Percentiles rank a stretch among this genome's conserved stretches.
phyloP scores from a whole-genome alignment of 2,329 filamentous ascomycete species.

The Cladophialophora yegresii region DNA sequence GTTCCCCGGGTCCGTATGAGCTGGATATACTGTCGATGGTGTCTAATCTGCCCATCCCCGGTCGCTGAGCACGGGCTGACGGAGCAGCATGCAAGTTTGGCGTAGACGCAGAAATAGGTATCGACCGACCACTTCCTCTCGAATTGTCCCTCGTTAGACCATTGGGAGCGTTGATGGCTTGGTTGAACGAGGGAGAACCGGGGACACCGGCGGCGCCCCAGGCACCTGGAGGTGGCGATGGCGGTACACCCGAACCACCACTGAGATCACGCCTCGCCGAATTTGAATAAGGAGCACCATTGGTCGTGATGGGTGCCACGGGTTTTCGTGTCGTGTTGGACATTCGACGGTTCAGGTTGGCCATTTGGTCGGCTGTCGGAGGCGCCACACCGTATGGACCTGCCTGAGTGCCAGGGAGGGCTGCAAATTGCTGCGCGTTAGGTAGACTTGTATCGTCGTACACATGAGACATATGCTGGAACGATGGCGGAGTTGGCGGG shows the following conservation, averaged over 20 bases:
- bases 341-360: conserved; percentile 29
- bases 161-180: conserved; percentile 27
- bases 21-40: conserved; percentile 33
- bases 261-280: conserved; percentile 15
- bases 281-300: conserved; percentile 8
- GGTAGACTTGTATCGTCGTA: conserved; percentile 5
- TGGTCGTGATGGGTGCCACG: conserved; percentile 15
- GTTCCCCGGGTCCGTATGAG: conserved; percentile 21
- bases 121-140: conserved; percentile 28
- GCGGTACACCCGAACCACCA: conserved; percentile 13
- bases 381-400: conserved; percentile 14
- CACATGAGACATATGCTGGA: conserved; percentile 16
- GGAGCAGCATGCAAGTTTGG: conserved; percentile 30
- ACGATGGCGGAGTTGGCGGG: conserved; percentile 36
- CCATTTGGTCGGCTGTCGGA: conserved; percentile 32
- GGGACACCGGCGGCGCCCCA: conserved; percentile 32
- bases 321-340: conserved; percentile 22
- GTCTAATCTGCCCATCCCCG: conserved; percentile 30
- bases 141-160: conserved; percentile 31
- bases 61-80: conserved; percentile 21
- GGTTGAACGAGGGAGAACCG: conserved; percentile 31
- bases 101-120: conserved; percentile 31
- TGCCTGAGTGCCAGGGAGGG: background rate
- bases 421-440: background rate
- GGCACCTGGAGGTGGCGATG: conserved; percentile 28